These are phyloP conservation scores for Tolypocladium tundrense DNA, from an alignment of 2,329 filamentous ascomycete species.

Conservation along the genomic window DNA sequence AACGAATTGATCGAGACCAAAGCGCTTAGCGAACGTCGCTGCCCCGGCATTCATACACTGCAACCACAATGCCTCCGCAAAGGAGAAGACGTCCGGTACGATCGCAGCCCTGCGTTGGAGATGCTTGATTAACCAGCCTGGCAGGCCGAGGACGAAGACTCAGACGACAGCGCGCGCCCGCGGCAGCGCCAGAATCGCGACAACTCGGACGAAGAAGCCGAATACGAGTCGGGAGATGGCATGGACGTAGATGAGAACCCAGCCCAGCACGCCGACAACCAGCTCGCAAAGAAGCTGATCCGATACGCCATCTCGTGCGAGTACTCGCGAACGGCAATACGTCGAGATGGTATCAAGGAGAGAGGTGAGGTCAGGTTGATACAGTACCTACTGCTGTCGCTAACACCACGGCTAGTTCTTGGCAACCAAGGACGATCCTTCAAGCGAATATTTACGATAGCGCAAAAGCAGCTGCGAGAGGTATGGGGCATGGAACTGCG, in stretches of 20 bases:
- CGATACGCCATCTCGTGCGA: slow-evolving; percentile 59
- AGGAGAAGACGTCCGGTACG: slow-evolving; percentile 22
- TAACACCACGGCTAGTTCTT: slow-evolving; percentile 46
- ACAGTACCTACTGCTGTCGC: neutral
- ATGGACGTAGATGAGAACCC: slow-evolving; percentile 19
- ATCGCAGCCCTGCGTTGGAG: neutral
- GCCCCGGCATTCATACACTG: neutral
- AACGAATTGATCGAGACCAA: neutral
- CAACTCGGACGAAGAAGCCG: slow-evolving; percentile 19
- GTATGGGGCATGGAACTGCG: slow-evolving; percentile 90
- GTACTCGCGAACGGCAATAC: slow-evolving; percentile 49
- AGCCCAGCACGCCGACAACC: slow-evolving; percentile 33
- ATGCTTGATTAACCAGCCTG: neutral
- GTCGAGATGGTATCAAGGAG: slow-evolving; percentile 51
- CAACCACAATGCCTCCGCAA: slow-evolving; percentile 20
- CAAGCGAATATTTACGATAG: slow-evolving; percentile 63
- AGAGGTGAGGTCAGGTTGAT: slow-evolving; percentile 33
- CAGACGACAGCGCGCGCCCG: slow-evolving; percentile 20
- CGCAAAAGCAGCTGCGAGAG: slow-evolving; percentile 59
- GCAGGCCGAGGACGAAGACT: slow-evolving; percentile 18
- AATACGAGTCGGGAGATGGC: slow-evolving; percentile 26
- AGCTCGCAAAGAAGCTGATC: slow-evolving; percentile 56
- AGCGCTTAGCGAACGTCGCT: neutral
- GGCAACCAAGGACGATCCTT: slow-evolving; percentile 62
- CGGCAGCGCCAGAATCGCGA: slow-evolving; percentile 19